Base-by-base conservation (phyloP, 2,329 filamentous ascomycete genomes). In the Trichoderma gracile region DNA sequence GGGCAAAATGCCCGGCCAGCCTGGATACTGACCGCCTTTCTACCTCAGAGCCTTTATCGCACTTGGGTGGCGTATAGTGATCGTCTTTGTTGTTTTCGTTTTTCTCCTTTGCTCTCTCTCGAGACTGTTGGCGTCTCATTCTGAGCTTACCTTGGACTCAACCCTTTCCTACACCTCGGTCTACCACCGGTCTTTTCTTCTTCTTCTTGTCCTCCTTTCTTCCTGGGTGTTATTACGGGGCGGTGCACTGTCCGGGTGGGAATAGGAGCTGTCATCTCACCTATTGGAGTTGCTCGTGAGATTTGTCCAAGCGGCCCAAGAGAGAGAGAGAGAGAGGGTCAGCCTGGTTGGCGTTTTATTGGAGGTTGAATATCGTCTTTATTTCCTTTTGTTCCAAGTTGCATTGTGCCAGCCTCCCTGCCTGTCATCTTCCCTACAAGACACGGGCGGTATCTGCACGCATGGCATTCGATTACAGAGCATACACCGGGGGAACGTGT, bases 1-100 rank as follows among this genome's bases (percentile, higher is more conserved):
- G 15, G 82, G 82, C 56, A 84, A 80, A 71, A 83, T 86, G 83
- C 83, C 83, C 4, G 83, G 83, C 14, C 79, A 82, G 67, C 71
- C 79, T n/a, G 83, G 83, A 43, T 85, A 85, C 72, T 85, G n/a
- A 75, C 42, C 43, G 30, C 9, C 21, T 45, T 40, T 38, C 40
- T 21, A 21, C n/a, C 21, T 62, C 23, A 25, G 30, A 23, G 38
- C 23, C 49, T 19, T 43, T 14, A 10, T 40, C 21, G 21, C 38
- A 17, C 50, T 19, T 25, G 25, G 49, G 58, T 25, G 58, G 49
- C 12, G 49, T n/a, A 27, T 46, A 25, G 19, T 46, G 19, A 19
- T 4, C 19, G 38, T 53, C 8, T 17, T 46, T 6, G n/a, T 6
- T n/a, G 23, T 25, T 2, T 14, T 42, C 5, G 5, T 30, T 3